phyloP scores from a whole-genome alignment of 345 rosid genomes.

The Microthlaspi erraticum region DNA sequence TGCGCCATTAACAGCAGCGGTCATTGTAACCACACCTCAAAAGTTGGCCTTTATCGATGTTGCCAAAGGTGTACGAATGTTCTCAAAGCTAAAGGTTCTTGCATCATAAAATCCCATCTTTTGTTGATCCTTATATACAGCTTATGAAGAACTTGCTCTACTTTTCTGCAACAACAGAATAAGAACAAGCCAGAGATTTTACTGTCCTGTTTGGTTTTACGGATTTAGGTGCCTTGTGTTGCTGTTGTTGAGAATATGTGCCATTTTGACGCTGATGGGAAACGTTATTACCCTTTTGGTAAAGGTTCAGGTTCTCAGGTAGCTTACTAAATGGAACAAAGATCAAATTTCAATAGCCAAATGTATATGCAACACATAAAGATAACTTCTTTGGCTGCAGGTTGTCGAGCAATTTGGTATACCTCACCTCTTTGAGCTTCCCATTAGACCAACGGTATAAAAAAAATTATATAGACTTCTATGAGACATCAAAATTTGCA shows the following conservation, averaged over 20 bases:
- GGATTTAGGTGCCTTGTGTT: conserved; percentile 86
- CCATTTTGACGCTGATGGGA: conserved; percentile 96
- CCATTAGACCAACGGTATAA: conserved; percentile 77
- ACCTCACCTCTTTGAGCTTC: conserved; percentile 97
- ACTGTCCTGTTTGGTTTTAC: conserved; percentile 20
- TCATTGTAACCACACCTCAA: conserved; percentile 97
- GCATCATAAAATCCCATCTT: background rate
- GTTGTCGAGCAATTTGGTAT: conserved; percentile 97
- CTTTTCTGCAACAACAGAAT: conserved; percentile 23
- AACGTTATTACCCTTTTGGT: conserved; percentile 94
- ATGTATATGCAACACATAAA: background rate
- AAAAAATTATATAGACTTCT: background rate
- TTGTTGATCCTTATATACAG: background rate
- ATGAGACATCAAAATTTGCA: background rate
- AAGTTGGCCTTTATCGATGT: conserved; percentile 95
- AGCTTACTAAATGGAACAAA: conserved; percentile 6
- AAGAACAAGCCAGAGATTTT: conserved; percentile 10
- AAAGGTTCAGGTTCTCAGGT: conserved; percentile 98
- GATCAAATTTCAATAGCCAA: too few species aligned
- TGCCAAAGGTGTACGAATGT: conserved; percentile 98
- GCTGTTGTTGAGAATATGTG: conserved; percentile 99
- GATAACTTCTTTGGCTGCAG: conserved; percentile 48
- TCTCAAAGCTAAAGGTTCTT: conserved; percentile 90
- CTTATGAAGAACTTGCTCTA: conserved; percentile 35
- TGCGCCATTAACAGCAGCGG: conserved; percentile 92